These are phyloP conservation scores for Podospora australis DNA, from an alignment of 495 filamentous ascomycete species.

Conservation along the genomic window DNA sequence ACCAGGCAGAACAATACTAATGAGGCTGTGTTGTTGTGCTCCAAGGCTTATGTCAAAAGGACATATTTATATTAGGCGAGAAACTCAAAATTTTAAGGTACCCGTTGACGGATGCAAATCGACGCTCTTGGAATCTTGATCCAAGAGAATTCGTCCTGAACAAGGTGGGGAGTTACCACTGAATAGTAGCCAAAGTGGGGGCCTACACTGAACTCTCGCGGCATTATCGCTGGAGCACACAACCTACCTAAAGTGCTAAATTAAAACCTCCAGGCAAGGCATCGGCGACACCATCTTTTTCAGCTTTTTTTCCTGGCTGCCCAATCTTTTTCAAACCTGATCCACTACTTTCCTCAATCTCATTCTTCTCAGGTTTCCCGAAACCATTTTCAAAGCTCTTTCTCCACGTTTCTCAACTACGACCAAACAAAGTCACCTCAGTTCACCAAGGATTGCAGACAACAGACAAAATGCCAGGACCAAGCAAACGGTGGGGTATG, in stretches of 20 bases:
- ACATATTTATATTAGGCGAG: neutral
- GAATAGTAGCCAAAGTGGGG: neutral
- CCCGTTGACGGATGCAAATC: neutral
- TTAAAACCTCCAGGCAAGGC: neutral
- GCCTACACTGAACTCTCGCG: neutral
- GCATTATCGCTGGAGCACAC: neutral
- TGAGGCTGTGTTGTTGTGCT: too few relatives aligned
- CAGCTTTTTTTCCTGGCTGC: neutral
- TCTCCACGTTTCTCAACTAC: neutral
- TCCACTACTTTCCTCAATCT: neutral
- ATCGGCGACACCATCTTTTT: neutral
- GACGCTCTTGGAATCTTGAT: neutral
- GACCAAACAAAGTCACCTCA: neutral
- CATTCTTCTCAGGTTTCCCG: neutral
- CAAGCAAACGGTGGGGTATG: slow-evolving; percentile 32
- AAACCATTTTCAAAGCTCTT: neutral
- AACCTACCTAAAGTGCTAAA: neutral
- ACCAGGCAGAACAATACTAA: too few relatives aligned
- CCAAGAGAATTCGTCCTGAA: too few relatives aligned
- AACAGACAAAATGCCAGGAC: slow-evolving; percentile 20
- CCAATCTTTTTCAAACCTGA: slow-evolving; percentile 1
- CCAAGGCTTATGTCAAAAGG: too few relatives aligned
- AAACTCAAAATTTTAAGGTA: neutral
- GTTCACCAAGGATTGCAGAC: neutral
- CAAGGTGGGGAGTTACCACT: neutral